Evolutionary conservation across 2,329 filamentous ascomycete genomes (phyloP).

Genomic region (Monilinia aucupariae): DNA sequence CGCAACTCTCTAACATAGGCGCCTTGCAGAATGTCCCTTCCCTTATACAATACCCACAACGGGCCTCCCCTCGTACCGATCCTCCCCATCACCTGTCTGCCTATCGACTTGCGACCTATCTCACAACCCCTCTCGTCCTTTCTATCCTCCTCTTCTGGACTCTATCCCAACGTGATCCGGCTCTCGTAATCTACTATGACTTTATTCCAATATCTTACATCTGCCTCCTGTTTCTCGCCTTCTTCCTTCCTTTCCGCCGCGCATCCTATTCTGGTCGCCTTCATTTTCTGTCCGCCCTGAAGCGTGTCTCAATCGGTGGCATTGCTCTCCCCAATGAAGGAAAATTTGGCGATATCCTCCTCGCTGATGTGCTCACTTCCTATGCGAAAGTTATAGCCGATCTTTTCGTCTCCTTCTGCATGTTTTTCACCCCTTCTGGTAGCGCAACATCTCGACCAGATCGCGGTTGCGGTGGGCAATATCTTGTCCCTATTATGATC

Average conservation of each 20-base stretch:
- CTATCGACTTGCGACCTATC: conserved; percentile 75
- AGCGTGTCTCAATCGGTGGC: conserved; percentile 76
- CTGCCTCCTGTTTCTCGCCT: conserved; percentile 61
- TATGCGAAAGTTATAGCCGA: conserved; percentile 92
- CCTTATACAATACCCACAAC: conserved; percentile 79
- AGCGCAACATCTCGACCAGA: conserved; percentile 78
- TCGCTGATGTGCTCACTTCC: conserved; percentile 90
- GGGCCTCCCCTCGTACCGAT: conserved; percentile 59
- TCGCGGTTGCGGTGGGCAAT: conserved; percentile 70
- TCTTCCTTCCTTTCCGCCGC: conserved; percentile 66
- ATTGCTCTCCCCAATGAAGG: conserved; percentile 81
- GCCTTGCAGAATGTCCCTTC: conserved; percentile 64
- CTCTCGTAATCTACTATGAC: conserved; percentile 70
- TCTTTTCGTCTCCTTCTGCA: conserved; percentile 81
- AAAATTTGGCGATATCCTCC: conserved; percentile 88
- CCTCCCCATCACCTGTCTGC: conserved; percentile 73
- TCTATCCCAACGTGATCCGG: conserved; percentile 64
- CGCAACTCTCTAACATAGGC: conserved; percentile 19
- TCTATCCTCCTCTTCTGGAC: conserved; percentile 81
- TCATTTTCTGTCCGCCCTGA: conserved; percentile 69
- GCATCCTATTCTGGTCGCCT: conserved; percentile 65
- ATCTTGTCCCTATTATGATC: conserved; percentile 80
- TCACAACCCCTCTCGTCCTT: conserved; percentile 63
- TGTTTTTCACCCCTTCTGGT: conserved; percentile 70
- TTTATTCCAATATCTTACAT: conserved; percentile 84